A percentile compares a stretch with the other conserved stretches of the same genome.
These are phyloP conservation scores for Mediolabrus comicus DNA, from an alignment of 108 stramenopile genomes.

Conservation along the genomic window DNA sequence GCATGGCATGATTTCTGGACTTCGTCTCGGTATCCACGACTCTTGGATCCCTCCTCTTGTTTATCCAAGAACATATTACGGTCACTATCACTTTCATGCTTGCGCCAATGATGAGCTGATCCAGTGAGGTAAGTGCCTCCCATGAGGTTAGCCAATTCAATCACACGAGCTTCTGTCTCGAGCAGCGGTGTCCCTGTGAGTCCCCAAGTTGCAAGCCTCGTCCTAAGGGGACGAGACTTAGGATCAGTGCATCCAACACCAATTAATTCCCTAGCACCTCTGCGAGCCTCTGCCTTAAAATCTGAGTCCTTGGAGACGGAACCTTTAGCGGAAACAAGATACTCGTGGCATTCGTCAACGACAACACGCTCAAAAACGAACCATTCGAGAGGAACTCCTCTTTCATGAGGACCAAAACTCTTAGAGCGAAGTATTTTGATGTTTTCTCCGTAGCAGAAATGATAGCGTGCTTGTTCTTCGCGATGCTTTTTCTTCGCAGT, in stretches of 20 bases:
- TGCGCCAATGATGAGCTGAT: constrained; percentile 35
- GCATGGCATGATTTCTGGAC: constrained; percentile 15
- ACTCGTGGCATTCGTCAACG: constrained; percentile 55
- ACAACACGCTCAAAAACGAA: constrained; percentile 58
- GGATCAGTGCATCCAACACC: constrained; percentile 56
- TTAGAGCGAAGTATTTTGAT: constrained; percentile 23
- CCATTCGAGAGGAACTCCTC: constrained; percentile 43
- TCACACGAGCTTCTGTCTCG: constrained; percentile 61
- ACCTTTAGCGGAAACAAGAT: constrained; percentile 13
- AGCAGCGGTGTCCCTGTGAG: constrained; percentile 74
- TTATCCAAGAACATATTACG: constrained; percentile 38
- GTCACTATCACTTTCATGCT: constrained; percentile 33
- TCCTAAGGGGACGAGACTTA: constrained; percentile 49
- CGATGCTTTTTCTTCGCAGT: constrained; percentile 32
- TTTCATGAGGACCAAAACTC: constrained; percentile 9
- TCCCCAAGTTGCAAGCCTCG: constrained; percentile 53
- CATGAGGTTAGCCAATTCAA: constrained; percentile 73
- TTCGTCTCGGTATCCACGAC: constrained; percentile 30
- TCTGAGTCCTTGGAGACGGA: constrained; percentile 24
- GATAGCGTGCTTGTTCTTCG: constrained; percentile 20
- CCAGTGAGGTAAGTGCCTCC: constrained; percentile 53
- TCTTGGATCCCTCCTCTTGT: constrained; percentile 30
- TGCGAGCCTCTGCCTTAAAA: constrained; percentile 31
- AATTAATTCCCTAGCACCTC: constrained; percentile 54
- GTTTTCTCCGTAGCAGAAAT: constrained; percentile 20